Percentiles rank a stretch among this genome's conserved stretches.
These are phyloP conservation scores for Coemansia sp. DNA, from an alignment of 192 early-diverging fungal genomes.

Conservation along the genomic window DNA sequence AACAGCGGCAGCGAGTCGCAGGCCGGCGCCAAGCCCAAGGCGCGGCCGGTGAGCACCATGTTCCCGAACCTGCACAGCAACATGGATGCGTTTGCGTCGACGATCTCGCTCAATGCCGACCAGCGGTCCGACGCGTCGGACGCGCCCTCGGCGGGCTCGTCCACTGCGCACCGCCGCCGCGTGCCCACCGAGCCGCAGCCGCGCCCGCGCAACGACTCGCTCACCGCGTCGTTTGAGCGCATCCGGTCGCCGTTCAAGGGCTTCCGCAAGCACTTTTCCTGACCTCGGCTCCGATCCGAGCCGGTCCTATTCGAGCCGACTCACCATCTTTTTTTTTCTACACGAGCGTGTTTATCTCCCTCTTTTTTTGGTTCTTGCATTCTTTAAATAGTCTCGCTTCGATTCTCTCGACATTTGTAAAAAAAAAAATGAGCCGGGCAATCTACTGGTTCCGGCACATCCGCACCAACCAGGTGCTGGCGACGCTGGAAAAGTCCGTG, in stretches of 20 bases:
- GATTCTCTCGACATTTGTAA: not conserved
- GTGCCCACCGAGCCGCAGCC: constrained; percentile 17
- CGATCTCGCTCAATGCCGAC: constrained; percentile 24
- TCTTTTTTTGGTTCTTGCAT: not conserved
- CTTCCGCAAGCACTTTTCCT: constrained; percentile 48
- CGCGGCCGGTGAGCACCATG: constrained; percentile 28
- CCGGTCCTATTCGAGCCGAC: too few relatives aligned
- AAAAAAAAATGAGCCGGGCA: constrained; percentile 35
- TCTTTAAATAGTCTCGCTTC: not conserved
- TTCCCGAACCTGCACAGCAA: constrained; percentile 43
- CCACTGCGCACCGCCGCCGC: constrained; percentile 8
- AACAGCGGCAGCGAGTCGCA: constrained; percentile 8
- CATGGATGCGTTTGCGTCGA: constrained; percentile 24
- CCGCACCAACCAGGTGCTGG: constrained; percentile 48
- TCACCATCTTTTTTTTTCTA: not conserved
- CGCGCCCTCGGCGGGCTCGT: not conserved
- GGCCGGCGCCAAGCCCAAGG: not conserved
- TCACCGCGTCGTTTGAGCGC: constrained; percentile 46
- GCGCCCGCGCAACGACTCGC: constrained; percentile 45
- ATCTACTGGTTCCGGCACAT: constrained; percentile 51
- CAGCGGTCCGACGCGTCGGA: constrained; percentile 1
- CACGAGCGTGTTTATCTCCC: not conserved
- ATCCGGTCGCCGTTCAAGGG: constrained; percentile 51
- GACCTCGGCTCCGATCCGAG: too few relatives aligned
- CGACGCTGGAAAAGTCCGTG: constrained; percentile 28